phyloP scores from a whole-genome alignment of 2,329 filamentous ascomycete species.

The Aspergillus texensis region DNA sequence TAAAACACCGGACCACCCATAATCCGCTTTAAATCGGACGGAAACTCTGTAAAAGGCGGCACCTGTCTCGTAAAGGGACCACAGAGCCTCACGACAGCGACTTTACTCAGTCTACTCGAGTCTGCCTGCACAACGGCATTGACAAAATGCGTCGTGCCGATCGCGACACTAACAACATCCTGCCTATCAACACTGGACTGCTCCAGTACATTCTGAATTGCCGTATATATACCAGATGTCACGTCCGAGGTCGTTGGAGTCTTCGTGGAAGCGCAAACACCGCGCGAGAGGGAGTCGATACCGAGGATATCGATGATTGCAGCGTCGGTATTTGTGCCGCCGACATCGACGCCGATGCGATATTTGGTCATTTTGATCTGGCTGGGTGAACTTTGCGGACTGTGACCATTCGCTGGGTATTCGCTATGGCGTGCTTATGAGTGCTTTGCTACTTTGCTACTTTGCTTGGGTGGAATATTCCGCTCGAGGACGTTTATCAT shows the following conservation, averaged over 20 bases:
- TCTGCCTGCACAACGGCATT: conserved; percentile 57
- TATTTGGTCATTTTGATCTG: conserved; percentile 27
- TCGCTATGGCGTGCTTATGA: neutral
- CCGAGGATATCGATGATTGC: conserved; percentile 33
- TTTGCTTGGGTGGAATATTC: neutral
- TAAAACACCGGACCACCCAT: conserved; percentile 51
- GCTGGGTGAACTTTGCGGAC: neutral
- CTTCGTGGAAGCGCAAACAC: conserved; percentile 37
- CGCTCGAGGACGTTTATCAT: neutral
- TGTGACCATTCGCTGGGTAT: neutral
- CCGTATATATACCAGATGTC: conserved; percentile 44
- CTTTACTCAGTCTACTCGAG: conserved; percentile 51
- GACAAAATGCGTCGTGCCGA: conserved; percentile 58
- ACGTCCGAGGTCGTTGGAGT: conserved; percentile 46
- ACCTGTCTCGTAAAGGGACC: conserved; percentile 52
- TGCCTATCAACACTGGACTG: conserved; percentile 34
- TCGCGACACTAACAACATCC: conserved; percentile 49
- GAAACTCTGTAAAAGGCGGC: conserved; percentile 56
- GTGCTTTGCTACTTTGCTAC: neutral
- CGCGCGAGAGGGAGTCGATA: conserved; percentile 26
- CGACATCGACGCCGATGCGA: conserved; percentile 49
- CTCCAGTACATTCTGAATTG: conserved; percentile 40
- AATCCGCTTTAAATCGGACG: conserved; percentile 46
- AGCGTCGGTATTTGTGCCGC: conserved; percentile 44
- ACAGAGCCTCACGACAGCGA: conserved; percentile 56